Evolutionary conservation across 2,329 filamentous ascomycete genomes (phyloP), one percentile per base, ranked within the genome.

Genomic region (Clonostachys chloroleuca): DNA sequence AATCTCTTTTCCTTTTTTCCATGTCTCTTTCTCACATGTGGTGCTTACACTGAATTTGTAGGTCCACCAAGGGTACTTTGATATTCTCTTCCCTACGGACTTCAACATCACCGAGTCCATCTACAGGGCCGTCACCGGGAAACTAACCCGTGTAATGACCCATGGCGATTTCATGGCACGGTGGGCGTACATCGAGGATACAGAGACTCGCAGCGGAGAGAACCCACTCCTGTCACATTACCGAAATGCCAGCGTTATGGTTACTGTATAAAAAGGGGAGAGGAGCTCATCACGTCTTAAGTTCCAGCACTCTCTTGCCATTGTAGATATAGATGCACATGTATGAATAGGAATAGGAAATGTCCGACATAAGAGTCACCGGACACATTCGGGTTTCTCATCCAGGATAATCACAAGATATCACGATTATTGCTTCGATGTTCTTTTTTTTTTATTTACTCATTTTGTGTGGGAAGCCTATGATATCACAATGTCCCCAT

Each of bases 1-100:
- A 9, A 13, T n/a, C 33, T 24, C 45, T 16, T n/a, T 5, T 5
- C 36, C 36, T 13, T 46, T 42, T 44, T 17, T 20, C 44, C 13
- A 35, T 17, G 12, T 18, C 16, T 10, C 41, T 5, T 47, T 17
- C 41, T 16, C 40, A 36, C 34, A 30, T 24, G 33, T 18, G 34
- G 18, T 47, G 45, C 8, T 12, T 35, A 42, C 24, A n/a, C 16
- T 34, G 14, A 12, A 37, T 12, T 20, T 12, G 1, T 12, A 95
- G 89, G 89, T 96, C 43, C 92, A 97, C 65, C 95, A 99, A 72
- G 95, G 94, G 42, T 97, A 96, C 69, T 99, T 99, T 63, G 95
- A 99, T 64, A 96, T 99, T 58, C 84, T 99, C 62, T 99, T 99
- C 71, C 94, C 94, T 1, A 99, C 94, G 12, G 87, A 99, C 67